A percentile compares a stretch with the other conserved stretches of the same genome.
phyloP scores from a whole-genome alignment of 768 basidiomycete species.

The Lactifluus rugatus region DNA sequence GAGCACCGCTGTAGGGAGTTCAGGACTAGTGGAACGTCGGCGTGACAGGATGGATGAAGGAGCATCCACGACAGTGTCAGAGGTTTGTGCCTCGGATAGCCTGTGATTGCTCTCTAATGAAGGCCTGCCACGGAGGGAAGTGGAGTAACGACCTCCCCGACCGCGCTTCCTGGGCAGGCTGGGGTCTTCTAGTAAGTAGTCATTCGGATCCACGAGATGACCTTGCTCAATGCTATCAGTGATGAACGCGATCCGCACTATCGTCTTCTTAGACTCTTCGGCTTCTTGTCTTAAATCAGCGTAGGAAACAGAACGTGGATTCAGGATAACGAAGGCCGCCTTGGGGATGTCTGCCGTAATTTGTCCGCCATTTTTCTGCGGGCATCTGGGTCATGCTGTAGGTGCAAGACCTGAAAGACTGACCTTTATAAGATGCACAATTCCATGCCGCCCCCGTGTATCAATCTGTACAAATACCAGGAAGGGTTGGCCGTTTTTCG shows the following conservation, averaged over 20 bases:
- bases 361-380: conserved; percentile 56
- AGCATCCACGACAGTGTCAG: conserved; percentile 3
- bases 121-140: not conserved
- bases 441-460: conserved; percentile 39
- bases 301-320: conserved; percentile 41
- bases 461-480: conserved; percentile 57
- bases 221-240: conserved; percentile 39
- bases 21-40: not conserved
- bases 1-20: conserved; percentile 8
- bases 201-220: conserved; percentile 34
- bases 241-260: conserved; percentile 46
- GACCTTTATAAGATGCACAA: conserved; percentile 48
- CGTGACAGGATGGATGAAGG: not conserved
- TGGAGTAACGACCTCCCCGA: not conserved
- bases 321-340: conserved; percentile 56
- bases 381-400: not conserved
- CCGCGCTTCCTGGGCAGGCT: not conserved
- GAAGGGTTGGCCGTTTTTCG: conserved; percentile 31
- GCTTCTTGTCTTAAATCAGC: conserved; percentile 36
- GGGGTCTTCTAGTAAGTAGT: conserved; percentile 34
- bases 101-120: conserved; percentile 6
- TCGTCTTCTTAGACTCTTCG: conserved; percentile 29
- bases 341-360: conserved; percentile 42
- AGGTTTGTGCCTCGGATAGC: conserved; percentile 5
- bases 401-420: not conserved